These are phyloP conservation scores for Candida ulmi DNA, from an alignment of 805 yeast species.

Conservation along the genomic window DNA sequence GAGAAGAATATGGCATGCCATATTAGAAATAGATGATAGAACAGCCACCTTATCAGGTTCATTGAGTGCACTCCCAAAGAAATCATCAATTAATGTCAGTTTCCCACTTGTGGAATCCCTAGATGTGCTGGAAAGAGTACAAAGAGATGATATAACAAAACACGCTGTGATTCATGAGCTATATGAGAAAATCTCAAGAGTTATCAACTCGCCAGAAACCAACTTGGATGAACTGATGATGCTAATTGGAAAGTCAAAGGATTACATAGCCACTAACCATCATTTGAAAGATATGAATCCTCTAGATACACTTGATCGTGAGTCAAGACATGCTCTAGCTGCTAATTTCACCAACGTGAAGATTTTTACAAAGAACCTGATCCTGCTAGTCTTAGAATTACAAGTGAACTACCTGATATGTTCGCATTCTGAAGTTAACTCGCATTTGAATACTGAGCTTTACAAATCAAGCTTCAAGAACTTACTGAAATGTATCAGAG, in stretches of 20 bases:
- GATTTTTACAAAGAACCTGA: background rate
- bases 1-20: conserved; percentile 16
- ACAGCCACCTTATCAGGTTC: conserved; percentile 10
- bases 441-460: conserved; percentile 3
- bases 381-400: background rate
- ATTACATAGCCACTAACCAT: too few species aligned
- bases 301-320: background rate
- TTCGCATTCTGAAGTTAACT: conserved; percentile 12
- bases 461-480: conserved; percentile 8
- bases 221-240: background rate
- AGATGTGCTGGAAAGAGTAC: conserved; percentile 10
- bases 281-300: background rate
- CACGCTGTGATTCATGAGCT: conserved; percentile 2
- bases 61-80: conserved; percentile 8
- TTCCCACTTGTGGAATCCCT: conserved; percentile 8
- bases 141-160: conserved; percentile 7
- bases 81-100: conserved; percentile 7
- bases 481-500: background rate
- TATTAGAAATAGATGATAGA: conserved; percentile 10
- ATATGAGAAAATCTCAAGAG: conserved; percentile 4
- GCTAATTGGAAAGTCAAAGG: too few species aligned
- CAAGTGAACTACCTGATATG: conserved; percentile 9
- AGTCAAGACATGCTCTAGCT: background rate
- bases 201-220: background rate
- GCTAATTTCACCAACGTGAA: conserved; percentile 6